These are phyloP conservation scores for Tetrapisispora pingtungensis DNA, from an alignment of 805 yeast species.

Conservation along the genomic window DNA sequence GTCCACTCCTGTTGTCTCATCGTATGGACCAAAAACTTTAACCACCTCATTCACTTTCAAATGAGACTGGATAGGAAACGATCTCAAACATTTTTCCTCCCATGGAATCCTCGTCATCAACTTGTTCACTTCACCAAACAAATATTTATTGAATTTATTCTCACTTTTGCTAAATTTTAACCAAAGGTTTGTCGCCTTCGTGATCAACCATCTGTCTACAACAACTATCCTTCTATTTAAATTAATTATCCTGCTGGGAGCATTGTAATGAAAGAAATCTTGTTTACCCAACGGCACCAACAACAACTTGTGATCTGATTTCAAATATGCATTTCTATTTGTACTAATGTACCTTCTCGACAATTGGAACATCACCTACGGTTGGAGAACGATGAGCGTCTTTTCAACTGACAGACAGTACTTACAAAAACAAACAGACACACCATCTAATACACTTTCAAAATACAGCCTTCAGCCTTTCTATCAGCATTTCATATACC, in stretches of 20 bases:
- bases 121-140: conserved; percentile 43
- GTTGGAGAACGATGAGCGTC: no score
- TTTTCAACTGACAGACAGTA: no score
- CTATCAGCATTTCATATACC: no score
- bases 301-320: background rate
- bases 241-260: background rate
- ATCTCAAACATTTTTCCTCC: conserved; percentile 63
- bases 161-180: conserved; percentile 45
- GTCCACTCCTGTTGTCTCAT: background rate
- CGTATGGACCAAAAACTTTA: background rate
- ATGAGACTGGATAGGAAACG: conserved; percentile 61
- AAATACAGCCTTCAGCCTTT: no score
- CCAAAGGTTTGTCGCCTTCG: conserved; percentile 55
- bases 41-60: conserved; percentile 22
- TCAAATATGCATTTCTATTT: background rate
- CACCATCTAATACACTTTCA: no score
- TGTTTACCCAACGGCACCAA: background rate
- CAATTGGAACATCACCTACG: no score
- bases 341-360: no score
- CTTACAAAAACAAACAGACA: no score
- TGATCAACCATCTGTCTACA: conserved; percentile 29
- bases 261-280: background rate
- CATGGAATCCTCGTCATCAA: conserved; percentile 62
- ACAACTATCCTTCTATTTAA: background rate
- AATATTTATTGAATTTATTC: conserved; percentile 43